Percentiles rank a stretch among this genome's conserved stretches.
Evolutionary conservation across 2,329 filamentous ascomycete species (phyloP).

Genomic region (Alternaria angustiovoidea): DNA sequence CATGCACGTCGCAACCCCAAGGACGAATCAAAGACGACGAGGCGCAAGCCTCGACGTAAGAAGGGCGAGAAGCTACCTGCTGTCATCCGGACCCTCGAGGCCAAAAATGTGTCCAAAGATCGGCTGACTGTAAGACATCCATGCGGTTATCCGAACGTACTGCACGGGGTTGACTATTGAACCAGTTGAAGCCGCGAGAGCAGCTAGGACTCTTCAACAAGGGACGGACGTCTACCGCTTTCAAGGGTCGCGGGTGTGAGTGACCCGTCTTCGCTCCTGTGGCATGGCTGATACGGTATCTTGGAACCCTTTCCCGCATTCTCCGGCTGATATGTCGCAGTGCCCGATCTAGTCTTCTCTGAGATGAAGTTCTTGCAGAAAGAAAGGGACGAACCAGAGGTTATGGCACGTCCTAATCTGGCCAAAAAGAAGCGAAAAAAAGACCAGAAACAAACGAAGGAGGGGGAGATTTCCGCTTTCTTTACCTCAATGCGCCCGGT

Average conservation of each 20-base stretch:
- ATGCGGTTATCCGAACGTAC: slow-evolving; percentile 11
- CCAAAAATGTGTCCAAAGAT: slow-evolving; percentile 55
- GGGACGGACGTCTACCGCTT: slow-evolving; percentile 57
- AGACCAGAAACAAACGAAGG: slow-evolving; percentile 40
- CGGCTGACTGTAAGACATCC: slow-evolving; percentile 56
- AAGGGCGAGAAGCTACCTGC: slow-evolving; percentile 47
- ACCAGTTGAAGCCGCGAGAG: slow-evolving; percentile 54
- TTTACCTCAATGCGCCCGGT: slow-evolving; percentile 48
- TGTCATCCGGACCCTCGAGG: slow-evolving; percentile 54
- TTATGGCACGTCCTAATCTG: slow-evolving; percentile 30
- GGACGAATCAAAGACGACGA: slow-evolving; percentile 42
- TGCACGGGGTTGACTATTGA: slow-evolving; percentile 34
- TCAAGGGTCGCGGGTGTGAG: slow-evolving; percentile 55
- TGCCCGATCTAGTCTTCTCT: slow-evolving; percentile 61
- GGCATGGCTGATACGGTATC: slow-evolving; percentile 1
- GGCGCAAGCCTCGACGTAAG: slow-evolving; percentile 48
- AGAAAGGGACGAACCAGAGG: slow-evolving; percentile 38
- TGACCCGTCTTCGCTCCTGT: slow-evolving; percentile 13
- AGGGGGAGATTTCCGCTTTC: slow-evolving; percentile 57
- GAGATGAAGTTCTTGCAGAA: slow-evolving; percentile 60
- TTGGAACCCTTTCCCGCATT: slow-evolving; percentile 6
- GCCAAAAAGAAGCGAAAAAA: slow-evolving; percentile 44
- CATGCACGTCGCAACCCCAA: slow-evolving; percentile 26
- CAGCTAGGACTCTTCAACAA: slow-evolving; percentile 59
- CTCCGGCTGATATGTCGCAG: slow-evolving; percentile 45